Base-by-base conservation (phyloP, 345 rosid species). In the Boechera divaricarpa region DNA sequence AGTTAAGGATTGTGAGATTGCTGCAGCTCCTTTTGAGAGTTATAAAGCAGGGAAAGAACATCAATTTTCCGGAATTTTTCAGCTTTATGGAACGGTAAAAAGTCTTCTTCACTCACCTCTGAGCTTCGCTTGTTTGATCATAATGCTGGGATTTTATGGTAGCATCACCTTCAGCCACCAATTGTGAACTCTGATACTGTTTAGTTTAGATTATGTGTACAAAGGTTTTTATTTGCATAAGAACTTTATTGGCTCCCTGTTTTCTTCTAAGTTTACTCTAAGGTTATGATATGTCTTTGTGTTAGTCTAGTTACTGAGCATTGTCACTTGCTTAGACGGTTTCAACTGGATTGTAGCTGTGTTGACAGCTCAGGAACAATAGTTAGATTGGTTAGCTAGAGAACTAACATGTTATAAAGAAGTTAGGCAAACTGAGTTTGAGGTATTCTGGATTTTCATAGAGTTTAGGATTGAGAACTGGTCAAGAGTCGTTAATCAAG, bases 1-100 rank as follows among this genome's bases (percentile, higher is more conserved):
- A 62, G 77, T 16, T 31, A 28, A 69, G 13, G 85, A 85, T 82
- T 82, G 82, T 3, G 88, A 86, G 84, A 66, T 70, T 28, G 90
- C 73, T 21, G 87, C 74, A 63, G 79, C 42, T 29, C 38, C 45
- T 44, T 69, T 57, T 33, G 83, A 68, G 56, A 79, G 67, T 67
- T 72, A 64, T 70, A 78, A 76, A 81, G 72, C 54, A 65, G 83
- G 64, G 71, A 77, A 77, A 67, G 79, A 81, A 63, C 74, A 77
- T 56, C 65, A 2, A 0, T 75, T 53, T 72, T 83, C 69, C 0
- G 64, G 86, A 32, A 29, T 84, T 69, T 67, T 55, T 61, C 67
- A 76, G 31, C 73, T 84, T 62, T 83, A 67, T 79, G 83, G 79
- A 52, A 84, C 41, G 93, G 93, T 90, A 75, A 52, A 36, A 1